Evolutionary conservation across 1,284 basidiomycete species (phyloP).

Genomic region (Porogramme epimiltina): DNA sequence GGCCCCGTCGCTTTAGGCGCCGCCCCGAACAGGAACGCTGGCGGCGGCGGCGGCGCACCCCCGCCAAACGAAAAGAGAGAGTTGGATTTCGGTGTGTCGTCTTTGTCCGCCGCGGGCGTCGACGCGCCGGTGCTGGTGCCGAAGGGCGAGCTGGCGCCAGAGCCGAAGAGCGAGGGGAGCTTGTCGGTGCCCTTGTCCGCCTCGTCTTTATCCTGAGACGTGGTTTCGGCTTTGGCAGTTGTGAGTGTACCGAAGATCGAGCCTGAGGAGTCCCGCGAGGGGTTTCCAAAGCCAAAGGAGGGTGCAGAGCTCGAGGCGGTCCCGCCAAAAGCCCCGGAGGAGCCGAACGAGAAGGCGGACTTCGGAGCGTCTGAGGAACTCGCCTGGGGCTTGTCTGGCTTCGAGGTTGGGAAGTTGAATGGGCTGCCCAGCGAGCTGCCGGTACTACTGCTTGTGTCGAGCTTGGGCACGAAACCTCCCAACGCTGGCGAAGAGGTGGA

Average conservation of each 20-base stretch:
- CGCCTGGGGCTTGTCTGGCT: conserved; percentile 3
- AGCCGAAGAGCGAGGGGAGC: conserved; percentile 13
- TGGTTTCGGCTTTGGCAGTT: no score
- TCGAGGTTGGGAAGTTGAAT: conserved; percentile 15
- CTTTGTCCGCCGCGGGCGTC: conserved; percentile 19
- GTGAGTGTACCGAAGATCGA: conserved; percentile 2
- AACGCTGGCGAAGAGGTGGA: not conserved
- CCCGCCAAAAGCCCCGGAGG: conserved; percentile 12
- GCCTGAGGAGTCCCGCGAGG: not conserved
- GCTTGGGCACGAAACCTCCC: conserved; percentile 15
- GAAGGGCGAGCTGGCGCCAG: conserved; percentile 15
- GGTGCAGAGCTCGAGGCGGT: conserved; percentile 6
- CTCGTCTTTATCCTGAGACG: no score
- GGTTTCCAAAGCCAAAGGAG: conserved; percentile 13
- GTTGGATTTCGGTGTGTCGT: not conserved
- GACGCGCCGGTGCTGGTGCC: conserved; percentile 11
- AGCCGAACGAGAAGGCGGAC: conserved; percentile 21
- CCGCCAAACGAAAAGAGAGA: no score
- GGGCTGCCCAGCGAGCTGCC: conserved; percentile 12
- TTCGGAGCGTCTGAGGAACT: conserved; percentile 14
- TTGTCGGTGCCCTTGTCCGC: no score
- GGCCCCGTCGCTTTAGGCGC: conserved; percentile 16
- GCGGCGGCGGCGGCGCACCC: conserved; percentile 1
- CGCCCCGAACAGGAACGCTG: conserved; percentile 29
- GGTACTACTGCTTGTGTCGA: conserved; percentile 9